Evolutionary conservation across 1,284 basidiomycete genomes (phyloP).

Genomic region (Sanghuangporus sanghuang): DNA sequence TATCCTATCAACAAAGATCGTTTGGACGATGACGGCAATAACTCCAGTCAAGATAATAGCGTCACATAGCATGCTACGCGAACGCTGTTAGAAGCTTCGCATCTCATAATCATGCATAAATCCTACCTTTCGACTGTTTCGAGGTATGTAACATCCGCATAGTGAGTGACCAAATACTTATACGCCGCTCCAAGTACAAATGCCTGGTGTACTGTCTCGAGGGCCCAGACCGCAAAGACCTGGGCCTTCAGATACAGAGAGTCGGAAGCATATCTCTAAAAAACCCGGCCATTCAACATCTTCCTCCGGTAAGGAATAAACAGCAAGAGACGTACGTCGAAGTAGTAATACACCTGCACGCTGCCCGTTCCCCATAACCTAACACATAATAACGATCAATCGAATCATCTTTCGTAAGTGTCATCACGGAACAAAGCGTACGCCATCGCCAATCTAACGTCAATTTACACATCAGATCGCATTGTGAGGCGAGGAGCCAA

Average conservation of each 20-base stretch:
- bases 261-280: background rate
- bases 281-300: background rate
- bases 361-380: slow-evolving; percentile 10
- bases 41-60: slow-evolving; percentile 2
- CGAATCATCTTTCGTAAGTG: background rate
- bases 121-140: background rate
- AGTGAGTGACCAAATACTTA: slow-evolving; percentile 11
- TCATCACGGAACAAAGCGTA: background rate
- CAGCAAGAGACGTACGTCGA: slow-evolving; percentile 1
- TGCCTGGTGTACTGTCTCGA: slow-evolving; percentile 12
- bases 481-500: background rate
- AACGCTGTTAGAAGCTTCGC: background rate
- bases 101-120: background rate
- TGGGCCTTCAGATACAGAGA: background rate
- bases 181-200: slow-evolving; percentile 5
- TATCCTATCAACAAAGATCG: slow-evolving; percentile 1
- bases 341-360: slow-evolving; percentile 13
- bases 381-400: background rate
- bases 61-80: background rate
- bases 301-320: background rate
- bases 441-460: slow-evolving; percentile 7
- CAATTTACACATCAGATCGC: background rate
- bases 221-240: slow-evolving; percentile 3
- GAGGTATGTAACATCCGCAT: background rate
- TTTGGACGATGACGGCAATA: background rate